Percentiles rank a stretch among this genome's conserved stretches.
Conservation (phyloP, 257 asterid genomes). For the Fraxinus quadrangulata region DNA sequence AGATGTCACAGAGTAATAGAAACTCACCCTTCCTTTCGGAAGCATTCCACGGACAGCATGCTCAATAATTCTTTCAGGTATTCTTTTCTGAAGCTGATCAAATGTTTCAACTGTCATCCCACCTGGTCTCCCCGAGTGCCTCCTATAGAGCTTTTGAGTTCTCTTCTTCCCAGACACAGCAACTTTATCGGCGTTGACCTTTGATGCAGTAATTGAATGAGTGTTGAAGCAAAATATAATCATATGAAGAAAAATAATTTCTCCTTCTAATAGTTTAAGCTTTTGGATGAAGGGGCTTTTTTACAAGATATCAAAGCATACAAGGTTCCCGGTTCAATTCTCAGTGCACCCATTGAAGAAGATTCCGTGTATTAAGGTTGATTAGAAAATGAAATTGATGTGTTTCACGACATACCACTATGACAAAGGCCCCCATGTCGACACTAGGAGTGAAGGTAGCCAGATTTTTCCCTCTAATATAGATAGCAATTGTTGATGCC, state of each 20-base stretch:
- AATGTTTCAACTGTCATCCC: conserved; percentile 93
- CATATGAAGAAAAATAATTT: not conserved
- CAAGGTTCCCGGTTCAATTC: not conserved
- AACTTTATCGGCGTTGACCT: conserved; percentile 89
- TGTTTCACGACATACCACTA: conserved; percentile 56
- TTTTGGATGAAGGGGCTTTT: not conserved
- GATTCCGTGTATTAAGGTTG: not conserved
- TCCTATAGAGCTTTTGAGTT: conserved; percentile 74
- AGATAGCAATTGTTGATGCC: conserved; percentile 86
- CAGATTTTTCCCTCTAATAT: conserved; percentile 90
- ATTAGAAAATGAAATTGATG: conserved; percentile 18
- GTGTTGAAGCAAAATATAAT: not conserved
- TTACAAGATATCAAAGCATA: not conserved
- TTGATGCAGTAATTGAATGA: conserved; percentile 24
- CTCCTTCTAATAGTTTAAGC: not conserved
- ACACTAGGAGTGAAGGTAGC: conserved; percentile 93
- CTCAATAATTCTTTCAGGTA: conserved; percentile 92
- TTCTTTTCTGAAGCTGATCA: conserved; percentile 88
- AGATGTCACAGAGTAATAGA: not conserved
- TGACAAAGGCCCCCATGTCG: conserved; percentile 96
- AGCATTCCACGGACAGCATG: conserved; percentile 99
- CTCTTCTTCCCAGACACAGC: conserved; percentile 95
- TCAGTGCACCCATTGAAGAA: not conserved
- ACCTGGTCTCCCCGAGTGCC: conserved; percentile 97
- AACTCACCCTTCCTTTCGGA: conserved; percentile 86